Evolutionary conservation across 2,329 filamentous ascomycete species (phyloP), one percentile per base, ranked within the genome.

Genomic region (Penicillium sp.): DNA sequence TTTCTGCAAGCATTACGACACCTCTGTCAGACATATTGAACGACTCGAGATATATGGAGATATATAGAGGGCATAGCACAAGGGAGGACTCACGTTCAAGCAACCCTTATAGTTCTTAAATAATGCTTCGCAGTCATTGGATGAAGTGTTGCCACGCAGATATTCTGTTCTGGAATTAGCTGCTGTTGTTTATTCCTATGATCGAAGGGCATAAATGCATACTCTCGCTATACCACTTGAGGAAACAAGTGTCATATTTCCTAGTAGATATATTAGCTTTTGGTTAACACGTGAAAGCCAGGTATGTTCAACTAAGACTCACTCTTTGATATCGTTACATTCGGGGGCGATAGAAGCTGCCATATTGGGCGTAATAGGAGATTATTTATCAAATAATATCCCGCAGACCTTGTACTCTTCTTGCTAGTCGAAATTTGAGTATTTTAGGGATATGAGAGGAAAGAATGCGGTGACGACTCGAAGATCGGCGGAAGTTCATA

Each of bases 171-270:
- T 33, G 48, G 48, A 17, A 54, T 64, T 49, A 67, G 66, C 51
- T 42, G 27, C n/a, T 53, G 17, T 1, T n/a, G 9, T 31, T n/a
- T n/a, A 25, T 9, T 9, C 12, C 4, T 51, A 41, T 42, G 7
- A 59, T 50, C 2, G 7, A 43, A 51, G 21, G 19, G 49, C 35
- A 27, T 35, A 19, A 29, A 50, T 53, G 27, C 63, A 31, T 82
- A 97, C 94, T 97, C 78, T 99, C 94, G 73, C 93, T 97, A 76
- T 99, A 99, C 94, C 94, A 99, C 78, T 96, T 97, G 63, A 99
- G 80, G 74, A 99, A 99, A 79, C 94, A 99, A 52, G 89, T 93
- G 75, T 99, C 94, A 73, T 99, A 99, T 68, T 88, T 90, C 74
- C 93, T 97, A 61, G 52, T 31, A 25, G 23, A 12, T 49, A 47